Evolutionary conservation across 2,329 filamentous ascomycete genomes (phyloP).

Genomic region (Sarocladiaceae sp.): DNA sequence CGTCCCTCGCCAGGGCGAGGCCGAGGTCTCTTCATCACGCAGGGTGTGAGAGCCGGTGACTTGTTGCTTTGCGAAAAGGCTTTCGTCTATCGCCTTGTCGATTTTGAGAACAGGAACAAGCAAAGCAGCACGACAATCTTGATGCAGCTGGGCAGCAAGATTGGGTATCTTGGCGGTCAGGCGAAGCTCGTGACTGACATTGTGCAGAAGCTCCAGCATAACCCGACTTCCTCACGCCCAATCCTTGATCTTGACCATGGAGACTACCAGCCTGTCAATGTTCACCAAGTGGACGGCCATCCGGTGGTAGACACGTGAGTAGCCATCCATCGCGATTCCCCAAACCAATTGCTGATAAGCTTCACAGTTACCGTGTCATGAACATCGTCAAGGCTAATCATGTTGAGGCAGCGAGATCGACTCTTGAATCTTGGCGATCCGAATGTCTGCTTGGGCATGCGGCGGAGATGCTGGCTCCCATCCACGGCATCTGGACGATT

Average conservation of each 20-base stretch:
- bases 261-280: constrained; percentile 26
- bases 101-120: constrained; percentile 14
- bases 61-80: constrained; percentile 52
- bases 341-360: not conserved
- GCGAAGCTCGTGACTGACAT: constrained; percentile 32
- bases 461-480: constrained; percentile 12
- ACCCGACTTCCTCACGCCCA: constrained; percentile 23
- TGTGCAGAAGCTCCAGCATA: constrained; percentile 39
- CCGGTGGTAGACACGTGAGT: constrained; percentile 41
- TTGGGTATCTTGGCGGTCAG: constrained; percentile 28
- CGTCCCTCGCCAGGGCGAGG: constrained; percentile 33
- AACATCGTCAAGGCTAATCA: constrained; percentile 35
- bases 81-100: constrained; percentile 34
- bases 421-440: constrained; percentile 7
- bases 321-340: not conserved
- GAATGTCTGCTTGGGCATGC: not conserved
- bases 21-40: constrained; percentile 44
- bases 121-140: constrained; percentile 19
- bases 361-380: constrained; percentile 37
- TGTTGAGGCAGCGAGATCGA: constrained; percentile 29
- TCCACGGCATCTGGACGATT: constrained; percentile 39
- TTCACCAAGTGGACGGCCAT: constrained; percentile 24
- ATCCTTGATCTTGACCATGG: constrained; percentile 35
- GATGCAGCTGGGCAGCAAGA: constrained; percentile 29
- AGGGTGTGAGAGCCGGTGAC: constrained; percentile 40